Base-by-base conservation (phyloP, 192 early-diverging fungal genomes). In the Cladochytrium replicatum region DNA sequence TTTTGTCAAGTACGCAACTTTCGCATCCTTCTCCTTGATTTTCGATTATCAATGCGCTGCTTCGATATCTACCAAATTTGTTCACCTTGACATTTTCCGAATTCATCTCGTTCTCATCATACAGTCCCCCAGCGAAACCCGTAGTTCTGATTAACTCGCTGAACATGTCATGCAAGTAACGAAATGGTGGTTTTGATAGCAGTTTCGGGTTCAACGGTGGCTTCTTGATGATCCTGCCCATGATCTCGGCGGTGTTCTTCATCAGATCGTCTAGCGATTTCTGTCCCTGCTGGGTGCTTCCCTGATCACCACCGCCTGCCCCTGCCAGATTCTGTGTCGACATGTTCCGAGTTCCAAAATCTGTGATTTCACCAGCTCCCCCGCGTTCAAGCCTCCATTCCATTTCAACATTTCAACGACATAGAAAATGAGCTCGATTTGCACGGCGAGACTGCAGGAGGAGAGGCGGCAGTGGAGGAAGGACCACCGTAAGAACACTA, bases 401-500 rank as follows among this genome's bases (percentile, higher is more conserved):
- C n/a, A n/a, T n/a, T n/a, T n/a, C n/a, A n/a, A n/a, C n/a, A n/a
- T n/a, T n/a, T n/a, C n/a, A n/a, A n/a, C n/a, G n/a, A n/a, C n/a
- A n/a, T n/a, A n/a, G n/a, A n/a, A n/a, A n/a, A n/a, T n/a, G n/a
- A n/a, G n/a, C n/a, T n/a, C 74, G 55, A 91, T 95, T 46, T 85
- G 86, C 50, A 71, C 64, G 38, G 78, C 75, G 24, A 68, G 92
- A 19, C 71, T 95, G n/a, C 71, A 77, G 43, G 90, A 96, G 64
- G 95, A 99, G 68, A 72, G 95, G 40, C 94, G 91, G 63, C 91
- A 93, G 66, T 99, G 95, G 95, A 67, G 93, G 52, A 95, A 91
- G 69, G 95, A 93, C 61, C 89, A 93, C 60, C 92, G 72, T 75
- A 58, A 39, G 68, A n/a, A n/a, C n/a, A n/a, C n/a, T n/a, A n/a